Conservation (phyloP, 2,329 filamentous ascomycete species). For the Chaetomiaceae sp. region DNA sequence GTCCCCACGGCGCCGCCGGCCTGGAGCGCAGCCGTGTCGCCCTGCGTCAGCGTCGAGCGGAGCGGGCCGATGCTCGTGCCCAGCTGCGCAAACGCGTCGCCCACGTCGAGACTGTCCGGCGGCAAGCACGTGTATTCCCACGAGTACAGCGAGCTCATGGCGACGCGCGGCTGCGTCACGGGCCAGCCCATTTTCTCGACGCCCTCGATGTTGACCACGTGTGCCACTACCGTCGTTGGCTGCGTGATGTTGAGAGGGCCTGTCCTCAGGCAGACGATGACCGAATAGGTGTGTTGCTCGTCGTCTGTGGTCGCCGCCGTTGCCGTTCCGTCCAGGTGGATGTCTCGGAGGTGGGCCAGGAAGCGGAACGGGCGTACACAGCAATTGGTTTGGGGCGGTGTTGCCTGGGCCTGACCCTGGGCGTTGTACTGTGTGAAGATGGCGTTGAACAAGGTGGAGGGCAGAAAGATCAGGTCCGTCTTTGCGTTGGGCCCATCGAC, state of each 20-base stretch:
- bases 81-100: conserved; percentile 27
- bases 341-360: conserved; percentile 38
- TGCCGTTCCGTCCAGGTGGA: conserved; percentile 38
- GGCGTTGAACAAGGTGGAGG: conserved; percentile 24
- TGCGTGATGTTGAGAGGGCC: conserved; percentile 31
- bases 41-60: neutral
- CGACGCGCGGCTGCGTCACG: conserved; percentile 25
- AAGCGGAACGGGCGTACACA: too few relatives aligned
- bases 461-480: too few relatives aligned
- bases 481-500: too few relatives aligned
- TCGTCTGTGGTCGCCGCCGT: conserved; percentile 32
- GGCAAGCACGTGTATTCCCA: conserved; percentile 40
- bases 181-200: conserved; percentile 30
- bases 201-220: conserved; percentile 37
- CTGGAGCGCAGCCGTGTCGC: too few relatives aligned
- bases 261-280: conserved; percentile 34
- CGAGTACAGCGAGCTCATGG: conserved; percentile 35
- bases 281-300: conserved; percentile 28
- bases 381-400: neutral
- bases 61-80: neutral
- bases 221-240: conserved; percentile 31
- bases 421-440: conserved; percentile 16
- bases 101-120: conserved; percentile 32
- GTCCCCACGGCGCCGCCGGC: too few relatives aligned
- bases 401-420: conserved; percentile 16